Evolutionary conservation across 2,329 filamentous ascomycete species (phyloP), one percentile per base, ranked within the genome.

Genomic region (Coleophoma eucalyptorum): DNA sequence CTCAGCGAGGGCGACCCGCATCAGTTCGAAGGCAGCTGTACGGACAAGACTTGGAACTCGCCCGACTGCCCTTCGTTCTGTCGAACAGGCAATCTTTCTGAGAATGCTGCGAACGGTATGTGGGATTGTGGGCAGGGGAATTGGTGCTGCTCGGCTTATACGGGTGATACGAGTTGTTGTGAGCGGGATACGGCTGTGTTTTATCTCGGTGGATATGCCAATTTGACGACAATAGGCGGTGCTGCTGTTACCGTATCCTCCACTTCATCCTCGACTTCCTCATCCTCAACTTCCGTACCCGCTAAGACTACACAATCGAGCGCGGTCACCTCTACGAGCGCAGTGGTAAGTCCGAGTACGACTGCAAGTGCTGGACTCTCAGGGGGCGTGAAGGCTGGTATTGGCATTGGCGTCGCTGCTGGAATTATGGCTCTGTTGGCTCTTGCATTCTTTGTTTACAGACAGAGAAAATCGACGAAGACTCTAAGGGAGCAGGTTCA

Each of bases 391-490:
- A 40, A 40, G 12, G 37, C 37, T 3, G 37, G 37, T 3, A 40
- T 40, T 18, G 37, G 37, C 13, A 16, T 40, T n/a, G 15, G 37
- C 19, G 37, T 15, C 2, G 19, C 37, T 40, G 37, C 13, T 2
- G 37, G 37, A 40, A 15, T 40, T 40, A n/a, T 40, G 3, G 37
- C n/a, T 12, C n/a, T 40, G 15, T 16, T 40, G 11, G 37, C 19
- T 13, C 19, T 40, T 19, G 37, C 12, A 16, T 40, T 16, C 13
- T 19, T 40, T 11, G 19, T 40, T 11, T 13, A 40, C 11, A 4
- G 37, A n/a, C 50, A 31, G 50, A 45, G 48, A 33, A 47, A 12
- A 41, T 45, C 20, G n/a, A 50, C 38, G 43, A 49, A 47, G 47
- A 44, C 46, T 32, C 48, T 18, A 44, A 41, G 31, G 12, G 51